These are phyloP conservation scores for Sporobolomyces pararoseus DNA, from an alignment of 768 basidiomycete genomes.

Conservation along the genomic window DNA sequence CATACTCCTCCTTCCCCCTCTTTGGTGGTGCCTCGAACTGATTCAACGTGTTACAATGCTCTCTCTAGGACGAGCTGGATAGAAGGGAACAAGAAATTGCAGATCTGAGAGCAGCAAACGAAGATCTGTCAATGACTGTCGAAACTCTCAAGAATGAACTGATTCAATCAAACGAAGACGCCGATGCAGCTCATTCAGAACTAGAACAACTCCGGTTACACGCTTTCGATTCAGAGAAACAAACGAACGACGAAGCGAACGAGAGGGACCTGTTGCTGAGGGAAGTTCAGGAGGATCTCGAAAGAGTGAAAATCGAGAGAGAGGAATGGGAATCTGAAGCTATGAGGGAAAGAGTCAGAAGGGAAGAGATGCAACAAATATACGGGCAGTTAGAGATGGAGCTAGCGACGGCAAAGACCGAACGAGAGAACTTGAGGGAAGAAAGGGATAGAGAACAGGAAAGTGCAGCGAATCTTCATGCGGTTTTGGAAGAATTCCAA, in stretches of 20 bases:
- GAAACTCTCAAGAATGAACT: slow-evolving; percentile 79
- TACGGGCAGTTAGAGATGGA: slow-evolving; percentile 61
- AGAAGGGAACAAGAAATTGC: slow-evolving; percentile 79
- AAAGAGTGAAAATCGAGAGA: slow-evolving; percentile 75
- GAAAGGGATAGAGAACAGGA: slow-evolving; percentile 53
- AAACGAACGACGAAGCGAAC: slow-evolving; percentile 63
- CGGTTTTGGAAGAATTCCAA: slow-evolving; percentile 93
- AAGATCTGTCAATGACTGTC: slow-evolving; percentile 66
- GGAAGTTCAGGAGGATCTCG: slow-evolving; percentile 79
- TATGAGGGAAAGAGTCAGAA: slow-evolving; percentile 63
- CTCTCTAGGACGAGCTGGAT: slow-evolving; percentile 99
- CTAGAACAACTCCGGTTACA: slow-evolving; percentile 53
- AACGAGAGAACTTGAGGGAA: slow-evolving; percentile 45
- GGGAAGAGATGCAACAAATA: slow-evolving; percentile 71
- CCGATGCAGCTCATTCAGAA: slow-evolving; percentile 65
- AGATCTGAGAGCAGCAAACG: slow-evolving; percentile 70
- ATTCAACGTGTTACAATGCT: no score
- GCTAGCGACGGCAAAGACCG: slow-evolving; percentile 57
- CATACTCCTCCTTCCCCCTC: background rate
- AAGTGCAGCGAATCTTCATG: slow-evolving; percentile 77
- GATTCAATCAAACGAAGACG: slow-evolving; percentile 68
- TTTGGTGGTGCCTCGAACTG: slow-evolving; percentile 27
- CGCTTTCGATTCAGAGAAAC: slow-evolving; percentile 43
- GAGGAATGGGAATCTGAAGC: slow-evolving; percentile 66
- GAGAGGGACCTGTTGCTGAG: slow-evolving; percentile 74